Conservation (phyloP, 2,329 filamentous ascomycete species). For the Domatiomyces globalis region DNA sequence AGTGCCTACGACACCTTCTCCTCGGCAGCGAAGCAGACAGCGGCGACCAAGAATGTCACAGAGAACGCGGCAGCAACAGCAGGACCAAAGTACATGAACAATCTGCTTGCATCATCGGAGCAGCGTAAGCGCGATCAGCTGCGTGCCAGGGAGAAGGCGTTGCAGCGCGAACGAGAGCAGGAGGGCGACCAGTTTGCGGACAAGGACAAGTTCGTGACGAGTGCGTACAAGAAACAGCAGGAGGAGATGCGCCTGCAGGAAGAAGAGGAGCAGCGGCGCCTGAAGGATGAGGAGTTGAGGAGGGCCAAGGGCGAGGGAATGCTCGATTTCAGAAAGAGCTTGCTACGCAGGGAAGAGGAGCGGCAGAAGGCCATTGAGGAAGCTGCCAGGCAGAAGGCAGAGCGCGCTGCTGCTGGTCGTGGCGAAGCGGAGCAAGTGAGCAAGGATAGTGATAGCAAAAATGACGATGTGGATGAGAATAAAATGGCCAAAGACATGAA, state of each 20-base stretch:
- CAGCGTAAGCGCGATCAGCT: constrained; percentile 49
- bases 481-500: constrained; percentile 44
- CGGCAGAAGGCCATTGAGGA: constrained; percentile 43
- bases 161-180: constrained; percentile 47
- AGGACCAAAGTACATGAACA: constrained; percentile 46
- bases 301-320: constrained; percentile 35
- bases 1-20: constrained; percentile 36
- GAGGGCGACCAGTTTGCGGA: constrained; percentile 54
- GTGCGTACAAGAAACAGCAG: constrained; percentile 51
- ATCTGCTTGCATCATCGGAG: constrained; percentile 45
- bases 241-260: constrained; percentile 44
- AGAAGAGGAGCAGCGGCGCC: constrained; percentile 42
- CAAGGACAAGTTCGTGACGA: constrained; percentile 54
- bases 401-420: constrained; percentile 21
- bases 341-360: constrained; percentile 45
- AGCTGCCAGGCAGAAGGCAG: constrained; percentile 27
- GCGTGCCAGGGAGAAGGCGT: constrained; percentile 45
- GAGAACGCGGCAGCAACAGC: constrained; percentile 16
- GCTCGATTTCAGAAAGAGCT: constrained; percentile 45
- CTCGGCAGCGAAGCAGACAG: constrained; percentile 23
- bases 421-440: constrained; percentile 21
- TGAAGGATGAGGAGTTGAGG: constrained; percentile 40
- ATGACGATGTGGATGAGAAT: constrained; percentile 33
- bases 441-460: constrained; percentile 13
- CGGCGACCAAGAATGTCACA: constrained; percentile 3